These are phyloP conservation scores for Candida ovalis DNA, from an alignment of 805 yeast genomes.

Conservation along the genomic window DNA sequence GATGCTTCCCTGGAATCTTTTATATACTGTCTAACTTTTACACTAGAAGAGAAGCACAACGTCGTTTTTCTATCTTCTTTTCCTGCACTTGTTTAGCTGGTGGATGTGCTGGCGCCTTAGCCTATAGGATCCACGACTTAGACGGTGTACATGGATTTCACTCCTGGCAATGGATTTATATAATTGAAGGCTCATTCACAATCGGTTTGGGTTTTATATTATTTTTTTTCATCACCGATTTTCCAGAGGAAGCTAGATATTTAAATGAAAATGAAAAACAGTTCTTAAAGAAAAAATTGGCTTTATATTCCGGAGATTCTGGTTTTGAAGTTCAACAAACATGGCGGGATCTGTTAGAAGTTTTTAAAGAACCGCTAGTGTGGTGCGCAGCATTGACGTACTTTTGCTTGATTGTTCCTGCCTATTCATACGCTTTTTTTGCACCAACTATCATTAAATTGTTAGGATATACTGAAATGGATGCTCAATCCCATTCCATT, in stretches of 20 bases:
- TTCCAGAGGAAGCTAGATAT: slow-evolving; percentile 66
- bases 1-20: slow-evolving; percentile 73
- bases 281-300: slow-evolving; percentile 57
- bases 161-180: slow-evolving; percentile 47
- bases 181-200: slow-evolving; percentile 36
- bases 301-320: slow-evolving; percentile 47
- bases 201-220: slow-evolving; percentile 31
- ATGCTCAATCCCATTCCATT: slow-evolving; percentile 77
- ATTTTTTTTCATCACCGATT: slow-evolving; percentile 58
- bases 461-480: slow-evolving; percentile 63
- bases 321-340: slow-evolving; percentile 47
- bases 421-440: slow-evolving; percentile 73
- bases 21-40: slow-evolving; percentile 67
- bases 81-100: slow-evolving; percentile 73
- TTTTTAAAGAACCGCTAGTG: slow-evolving; percentile 57
- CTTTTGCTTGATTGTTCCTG: slow-evolving; percentile 65
- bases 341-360: slow-evolving; percentile 39
- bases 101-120: slow-evolving; percentile 74
- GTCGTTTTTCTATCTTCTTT: slow-evolving; percentile 66
- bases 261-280: slow-evolving; percentile 47
- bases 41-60: slow-evolving; percentile 60
- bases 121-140: slow-evolving; percentile 57
- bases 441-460: slow-evolving; percentile 62
- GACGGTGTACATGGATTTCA: slow-evolving; percentile 40
- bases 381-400: slow-evolving; percentile 58